Evolutionary conservation across 2,329 filamentous ascomycete genomes (phyloP).

Genomic region (Chaetomium sp.): DNA sequence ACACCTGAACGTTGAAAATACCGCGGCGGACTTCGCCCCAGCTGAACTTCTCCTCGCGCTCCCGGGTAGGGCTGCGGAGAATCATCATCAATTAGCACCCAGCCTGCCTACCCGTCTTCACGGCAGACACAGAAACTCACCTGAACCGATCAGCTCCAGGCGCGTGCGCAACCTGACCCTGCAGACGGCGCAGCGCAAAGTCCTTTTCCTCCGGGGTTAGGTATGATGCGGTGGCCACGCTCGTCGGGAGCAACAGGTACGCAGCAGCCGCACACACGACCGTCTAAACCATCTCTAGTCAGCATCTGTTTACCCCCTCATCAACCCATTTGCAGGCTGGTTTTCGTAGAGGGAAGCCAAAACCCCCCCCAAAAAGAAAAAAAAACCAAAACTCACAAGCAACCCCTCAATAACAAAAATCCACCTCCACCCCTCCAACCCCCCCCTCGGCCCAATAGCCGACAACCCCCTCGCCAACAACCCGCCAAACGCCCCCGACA

Average conservation of each 20-base stretch:
- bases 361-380: no score
- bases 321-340: no score
- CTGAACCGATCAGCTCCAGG: background rate
- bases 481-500: conserved; percentile 17
- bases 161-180: background rate
- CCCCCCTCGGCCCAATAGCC: conserved; percentile 28
- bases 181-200: background rate
- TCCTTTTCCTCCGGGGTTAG: conserved; percentile 1
- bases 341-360: no score
- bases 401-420: conserved; percentile 50
- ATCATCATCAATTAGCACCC: background rate
- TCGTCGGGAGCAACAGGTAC: conserved; percentile 2
- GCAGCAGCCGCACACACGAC: background rate
- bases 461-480: conserved; percentile 8
- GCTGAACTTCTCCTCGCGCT: conserved; percentile 51
- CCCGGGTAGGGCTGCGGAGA: conserved; percentile 23
- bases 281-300: background rate
- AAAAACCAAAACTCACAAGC: conserved; percentile 9
- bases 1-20: conserved; percentile 42
- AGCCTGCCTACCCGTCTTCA: no score
- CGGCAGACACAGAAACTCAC: background rate
- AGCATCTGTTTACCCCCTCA: no score
- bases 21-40: conserved; percentile 56
- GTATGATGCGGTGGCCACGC: background rate
- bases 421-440: conserved; percentile 65